Evolutionary conservation across 345 rosid species (phyloP), one percentile per base, ranked within the genome.

Genomic region (Turnera subulata): DNA sequence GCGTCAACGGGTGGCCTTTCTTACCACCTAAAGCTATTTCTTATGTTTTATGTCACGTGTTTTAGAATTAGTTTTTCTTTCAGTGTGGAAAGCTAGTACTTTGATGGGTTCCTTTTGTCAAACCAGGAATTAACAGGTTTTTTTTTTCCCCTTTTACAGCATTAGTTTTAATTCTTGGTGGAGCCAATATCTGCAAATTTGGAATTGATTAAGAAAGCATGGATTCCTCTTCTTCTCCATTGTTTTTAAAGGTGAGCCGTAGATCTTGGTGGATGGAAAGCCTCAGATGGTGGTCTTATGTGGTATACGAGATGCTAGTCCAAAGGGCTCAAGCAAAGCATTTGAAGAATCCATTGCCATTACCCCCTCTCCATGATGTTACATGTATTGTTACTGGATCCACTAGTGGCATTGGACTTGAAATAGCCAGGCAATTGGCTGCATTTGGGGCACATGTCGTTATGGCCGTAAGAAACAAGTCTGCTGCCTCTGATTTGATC

Each of bases 351-450:
- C 43, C 44, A 19, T 46, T 58, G 60, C 51, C 62, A 10, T 58
- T 45, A 14, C 42, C 51, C 29, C 26, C 42, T 24, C 51, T 58
- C 7, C 1, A 58, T 17, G 24, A 46, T 20, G 24, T 58, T 26
- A 19, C 50, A 1, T 45, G 62, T 14, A 58, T 58, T 13, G 26
- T 58, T 11, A 58, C 62, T 18, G 62, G 62, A 25, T 58, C 42
- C 12, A 58, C 62, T 0, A 45, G 43, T 5, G 62, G 62, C 24
- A 58, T 45, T 25, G 62, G 62, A n/a, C 52, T 46, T 58, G 51
- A 58, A 58, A 58, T 47, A 29, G 51, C 51, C 48, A 55, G 40
- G 48, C 68, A 64, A 24, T 55, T 64, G 55, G 55, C 68, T 15
- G 53, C 26, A 22, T 32, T 61, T 2, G 61, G 61, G 24, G 68